Percentiles rank a stretch among this genome's conserved stretches.
These are phyloP conservation scores for Candida pseudocylindracea DNA, from an alignment of 1,139 yeast genomes.

Conservation along the genomic window DNA sequence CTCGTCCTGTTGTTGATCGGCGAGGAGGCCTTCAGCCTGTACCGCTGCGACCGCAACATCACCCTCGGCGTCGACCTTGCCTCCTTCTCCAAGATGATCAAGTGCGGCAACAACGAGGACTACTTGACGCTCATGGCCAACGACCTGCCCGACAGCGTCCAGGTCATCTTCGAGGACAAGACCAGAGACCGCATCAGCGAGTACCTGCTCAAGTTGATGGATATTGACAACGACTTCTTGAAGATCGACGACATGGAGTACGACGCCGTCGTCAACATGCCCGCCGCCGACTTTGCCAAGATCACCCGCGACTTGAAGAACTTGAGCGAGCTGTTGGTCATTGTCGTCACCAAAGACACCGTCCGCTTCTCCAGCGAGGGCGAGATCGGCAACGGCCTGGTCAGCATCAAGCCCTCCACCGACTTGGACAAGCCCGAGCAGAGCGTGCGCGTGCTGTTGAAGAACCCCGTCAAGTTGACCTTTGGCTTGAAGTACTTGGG, in stretches of 20 bases:
- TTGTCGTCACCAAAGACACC: constrained; percentile 78
- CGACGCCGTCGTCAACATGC: constrained; percentile 73
- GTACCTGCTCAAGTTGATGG: constrained; percentile 83
- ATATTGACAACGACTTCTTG: constrained; percentile 85
- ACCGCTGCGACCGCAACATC: constrained; percentile 88
- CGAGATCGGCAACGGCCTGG: constrained; percentile 76
- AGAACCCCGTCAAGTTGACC: constrained; percentile 71
- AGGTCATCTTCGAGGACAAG: constrained; percentile 76
- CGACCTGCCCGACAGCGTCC: constrained; percentile 68
- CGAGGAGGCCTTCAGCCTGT: constrained; percentile 74
- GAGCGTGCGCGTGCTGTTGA: constrained; percentile 53
- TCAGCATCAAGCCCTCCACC: constrained; percentile 66
- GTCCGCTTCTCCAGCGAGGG: constrained; percentile 85
- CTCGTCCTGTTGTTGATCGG: constrained; percentile 78
- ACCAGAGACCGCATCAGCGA: constrained; percentile 84
- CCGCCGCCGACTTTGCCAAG: constrained; percentile 73
- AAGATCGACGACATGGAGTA: constrained; percentile 89
- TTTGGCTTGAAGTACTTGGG: constrained; percentile 81
- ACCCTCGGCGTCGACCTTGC: constrained; percentile 84
- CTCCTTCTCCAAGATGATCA: constrained; percentile 68
- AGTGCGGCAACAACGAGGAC: constrained; percentile 83
- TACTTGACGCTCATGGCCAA: constrained; percentile 77
- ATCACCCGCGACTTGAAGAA: constrained; percentile 75
- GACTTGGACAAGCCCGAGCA: constrained; percentile 66
- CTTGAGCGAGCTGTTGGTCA: constrained; percentile 70